Evolutionary conservation across 352 stramenopile species (phyloP), one percentile per base, ranked within the genome.

Genomic region (Peronospora tabacina): DNA sequence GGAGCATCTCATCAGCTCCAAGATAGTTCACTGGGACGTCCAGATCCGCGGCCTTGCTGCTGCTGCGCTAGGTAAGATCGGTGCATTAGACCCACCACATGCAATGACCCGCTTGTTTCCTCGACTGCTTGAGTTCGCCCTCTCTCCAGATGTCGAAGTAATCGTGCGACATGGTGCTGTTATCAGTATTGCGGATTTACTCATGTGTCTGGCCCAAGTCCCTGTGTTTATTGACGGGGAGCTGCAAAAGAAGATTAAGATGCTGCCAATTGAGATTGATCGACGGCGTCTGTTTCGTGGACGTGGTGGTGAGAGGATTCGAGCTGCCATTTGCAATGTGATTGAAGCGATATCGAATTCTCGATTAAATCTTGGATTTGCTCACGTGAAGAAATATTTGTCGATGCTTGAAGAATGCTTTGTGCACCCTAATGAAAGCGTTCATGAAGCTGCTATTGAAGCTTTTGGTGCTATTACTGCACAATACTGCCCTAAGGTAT

Each of bases 11-110:
- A 45, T 90, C 22, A 55, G 66, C 43, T 63, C 68, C 6, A 99
- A 98, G 63, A 77, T 98, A 22, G 64, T 71, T 39, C 97, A 99
- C 57, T 99, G 96, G 96, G 95, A 99, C 61, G 63, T 63, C 2
- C 68, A 88, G 6, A 94, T 99, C 36, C 85, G 96, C 4, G 56
- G 50, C n/a, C 74, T 98, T 10, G 72, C 90, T 10, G 78, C 94
- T 11, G 65, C 82, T 38, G 83, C 90, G 4, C 58, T 99, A 5
- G 82, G 85, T 5, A 77, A 71, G 24, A 82, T 99, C 24, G 78
- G 75, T 5, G 66, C 63, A 6, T 61, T 97, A 8, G 87, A 98
- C 55, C 74, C 76, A 2, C 33, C 60, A 0, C 84, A 90, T 49
- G 67, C 90, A 0, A 80, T 82, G 52, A 57, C 59, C 2, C 58